phyloP scores from a whole-genome alignment of 2,329 filamentous ascomycete genomes.

The Magnaporthiopsis poae region DNA sequence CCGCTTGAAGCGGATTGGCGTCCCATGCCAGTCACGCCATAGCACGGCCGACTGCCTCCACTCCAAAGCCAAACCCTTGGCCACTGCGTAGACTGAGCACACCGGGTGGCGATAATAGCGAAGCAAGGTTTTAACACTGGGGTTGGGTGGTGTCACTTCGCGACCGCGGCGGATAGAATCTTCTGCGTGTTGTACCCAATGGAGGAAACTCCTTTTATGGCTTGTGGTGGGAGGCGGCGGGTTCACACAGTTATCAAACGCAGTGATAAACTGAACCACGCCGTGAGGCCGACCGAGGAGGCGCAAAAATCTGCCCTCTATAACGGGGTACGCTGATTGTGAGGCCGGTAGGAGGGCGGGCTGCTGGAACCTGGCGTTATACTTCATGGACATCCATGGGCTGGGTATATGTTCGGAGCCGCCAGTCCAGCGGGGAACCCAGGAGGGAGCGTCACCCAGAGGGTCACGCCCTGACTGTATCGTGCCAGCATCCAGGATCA shows the following conservation, averaged over 20 bases:
- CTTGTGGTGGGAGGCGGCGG: background rate
- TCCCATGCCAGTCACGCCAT: too few relatives aligned
- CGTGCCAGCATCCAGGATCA: background rate
- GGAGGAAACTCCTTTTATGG: background rate
- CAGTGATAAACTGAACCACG: background rate
- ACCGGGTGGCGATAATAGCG: background rate
- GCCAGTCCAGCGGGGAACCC: background rate
- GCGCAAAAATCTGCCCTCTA: background rate
- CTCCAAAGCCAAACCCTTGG: background rate
- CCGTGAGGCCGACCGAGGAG: background rate
- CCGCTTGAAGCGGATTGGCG: background rate
- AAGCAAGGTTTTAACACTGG: background rate
- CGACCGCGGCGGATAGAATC: background rate
- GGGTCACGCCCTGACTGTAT: background rate
- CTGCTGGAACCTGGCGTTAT: background rate
- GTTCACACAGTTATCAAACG: background rate
- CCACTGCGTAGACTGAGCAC: background rate
- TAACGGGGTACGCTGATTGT: background rate
- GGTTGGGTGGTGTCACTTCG: background rate
- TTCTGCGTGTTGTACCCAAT: background rate
- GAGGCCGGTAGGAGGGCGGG: background rate
- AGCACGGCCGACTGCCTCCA: too few relatives aligned
- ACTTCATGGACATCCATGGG: background rate
- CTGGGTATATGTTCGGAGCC: background rate
- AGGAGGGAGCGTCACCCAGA: background rate